These are phyloP conservation scores for Dactylis glomerata DNA, from an alignment of 176 grass and related monocot genomes.

Conservation along the genomic window DNA sequence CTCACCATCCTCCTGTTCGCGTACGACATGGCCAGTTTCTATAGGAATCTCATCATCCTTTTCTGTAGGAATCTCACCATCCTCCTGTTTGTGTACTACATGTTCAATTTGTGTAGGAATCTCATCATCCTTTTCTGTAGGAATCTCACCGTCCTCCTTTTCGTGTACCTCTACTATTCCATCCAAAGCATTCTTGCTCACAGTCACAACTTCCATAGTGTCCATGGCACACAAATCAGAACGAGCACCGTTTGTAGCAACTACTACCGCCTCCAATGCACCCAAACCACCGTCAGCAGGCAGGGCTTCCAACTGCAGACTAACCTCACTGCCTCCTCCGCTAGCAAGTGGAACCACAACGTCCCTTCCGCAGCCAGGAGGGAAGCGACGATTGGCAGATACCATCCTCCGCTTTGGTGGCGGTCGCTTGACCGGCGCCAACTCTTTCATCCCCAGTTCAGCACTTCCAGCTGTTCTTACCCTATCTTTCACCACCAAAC, in stretches of 20 bases:
- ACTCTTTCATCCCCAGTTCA: constrained; percentile 2
- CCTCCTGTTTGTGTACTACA: constrained; percentile 8
- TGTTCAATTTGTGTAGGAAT: neutral
- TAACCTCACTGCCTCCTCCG: neutral
- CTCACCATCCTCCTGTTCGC: constrained; percentile 23
- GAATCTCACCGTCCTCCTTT: constrained; percentile 14
- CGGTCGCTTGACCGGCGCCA: neutral
- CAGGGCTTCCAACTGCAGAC: neutral
- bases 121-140: neutral
- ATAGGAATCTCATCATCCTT: neutral
- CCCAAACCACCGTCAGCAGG: neutral
- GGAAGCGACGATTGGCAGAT: neutral
- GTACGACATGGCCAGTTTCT: neutral
- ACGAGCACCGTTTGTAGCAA: neutral
- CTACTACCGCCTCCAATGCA: neutral
- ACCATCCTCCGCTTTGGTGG: neutral
- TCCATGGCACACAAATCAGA: neutral
- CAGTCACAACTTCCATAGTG: neutral
- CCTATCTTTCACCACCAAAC: neutral
- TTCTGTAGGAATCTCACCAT: neutral
- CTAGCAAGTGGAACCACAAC: neutral
- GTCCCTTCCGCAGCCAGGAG: constrained; percentile 5
- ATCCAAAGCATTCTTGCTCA: neutral
- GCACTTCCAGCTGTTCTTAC: neutral
- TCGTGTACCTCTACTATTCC: neutral